These are phyloP conservation scores for Pythium rhizo-oryzae DNA, from an alignment of 352 stramenopile genomes.

Conservation along the genomic window DNA sequence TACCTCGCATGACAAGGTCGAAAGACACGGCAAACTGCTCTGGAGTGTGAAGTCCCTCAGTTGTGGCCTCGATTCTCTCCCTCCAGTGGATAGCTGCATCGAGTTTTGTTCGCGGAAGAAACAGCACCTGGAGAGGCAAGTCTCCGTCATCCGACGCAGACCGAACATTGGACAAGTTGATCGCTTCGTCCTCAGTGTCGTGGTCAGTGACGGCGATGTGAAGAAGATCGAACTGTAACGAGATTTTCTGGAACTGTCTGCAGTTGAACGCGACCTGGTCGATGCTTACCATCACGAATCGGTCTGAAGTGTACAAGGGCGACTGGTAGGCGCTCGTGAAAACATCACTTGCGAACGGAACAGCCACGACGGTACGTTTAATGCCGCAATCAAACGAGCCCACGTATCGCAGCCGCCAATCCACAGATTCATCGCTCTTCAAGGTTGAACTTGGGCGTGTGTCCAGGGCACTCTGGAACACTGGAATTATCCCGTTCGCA, in stretches of 20 bases:
- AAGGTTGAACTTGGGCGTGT: constrained; percentile 29
- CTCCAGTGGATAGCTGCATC: constrained; percentile 40
- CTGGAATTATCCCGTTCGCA: constrained; percentile 18
- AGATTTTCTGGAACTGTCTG: constrained; percentile 58
- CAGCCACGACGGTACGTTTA: constrained; percentile 33
- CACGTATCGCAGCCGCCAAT: constrained; percentile 49
- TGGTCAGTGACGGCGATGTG: constrained; percentile 25
- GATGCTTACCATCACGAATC: constrained; percentile 9
- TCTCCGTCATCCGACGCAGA: neutral
- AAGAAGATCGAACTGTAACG: constrained; percentile 38
- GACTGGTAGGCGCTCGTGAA: neutral
- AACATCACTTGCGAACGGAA: constrained; percentile 39
- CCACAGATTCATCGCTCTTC: neutral
- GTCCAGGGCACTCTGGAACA: constrained; percentile 46
- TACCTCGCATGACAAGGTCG: constrained; percentile 50
- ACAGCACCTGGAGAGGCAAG: constrained; percentile 28
- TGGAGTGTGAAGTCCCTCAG: neutral
- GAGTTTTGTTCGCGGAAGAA: constrained; percentile 31
- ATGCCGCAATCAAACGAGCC: constrained; percentile 55
- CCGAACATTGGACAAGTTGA: neutral
- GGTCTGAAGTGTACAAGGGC: neutral
- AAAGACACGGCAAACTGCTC: constrained; percentile 54
- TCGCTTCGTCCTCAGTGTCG: constrained; percentile 10
- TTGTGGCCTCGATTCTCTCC: neutral
- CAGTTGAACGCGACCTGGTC: constrained; percentile 47